Evolutionary conservation across 305 asterid species (phyloP).

Genomic region (Nicotiana rustica): DNA sequence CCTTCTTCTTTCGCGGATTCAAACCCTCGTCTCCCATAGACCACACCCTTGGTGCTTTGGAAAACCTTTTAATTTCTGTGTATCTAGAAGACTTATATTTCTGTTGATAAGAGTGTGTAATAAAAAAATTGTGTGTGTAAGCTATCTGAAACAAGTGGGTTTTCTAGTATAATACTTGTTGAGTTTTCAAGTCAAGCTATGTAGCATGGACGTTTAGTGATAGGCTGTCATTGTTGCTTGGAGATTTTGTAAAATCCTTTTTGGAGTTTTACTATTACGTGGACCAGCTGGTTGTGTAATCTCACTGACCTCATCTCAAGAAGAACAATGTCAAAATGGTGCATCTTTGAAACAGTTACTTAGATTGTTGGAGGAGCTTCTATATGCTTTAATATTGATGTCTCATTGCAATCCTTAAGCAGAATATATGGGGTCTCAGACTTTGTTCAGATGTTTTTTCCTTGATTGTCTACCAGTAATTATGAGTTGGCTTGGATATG

Average conservation of each 20-base stretch:
- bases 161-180: background rate
- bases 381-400: slow-evolving; percentile 17
- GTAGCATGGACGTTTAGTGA: slow-evolving; percentile 7
- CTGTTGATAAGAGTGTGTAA: background rate
- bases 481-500: slow-evolving; percentile 4
- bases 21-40: background rate
- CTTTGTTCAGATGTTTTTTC: slow-evolving; percentile 15
- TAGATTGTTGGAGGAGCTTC: slow-evolving; percentile 14
- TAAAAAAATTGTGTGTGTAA: background rate
- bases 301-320: slow-evolving; percentile 27
- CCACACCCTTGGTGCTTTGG: slow-evolving; percentile 18
- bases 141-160: background rate
- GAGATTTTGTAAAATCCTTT: background rate
- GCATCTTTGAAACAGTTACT: slow-evolving; percentile 9
- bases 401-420: slow-evolving; percentile 1
- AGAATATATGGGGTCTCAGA: slow-evolving; percentile 7
- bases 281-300: slow-evolving; percentile 22
- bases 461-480: slow-evolving; percentile 18
- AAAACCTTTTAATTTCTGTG: background rate
- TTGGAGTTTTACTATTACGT: slow-evolving; percentile 6
- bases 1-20: background rate
- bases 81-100: background rate
- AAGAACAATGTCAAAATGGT: slow-evolving; percentile 3
- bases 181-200: slow-evolving; percentile 28
- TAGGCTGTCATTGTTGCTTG: background rate